Conservation (phyloP, 164 flowering plant genomes). For the Annona squamosa region DNA sequence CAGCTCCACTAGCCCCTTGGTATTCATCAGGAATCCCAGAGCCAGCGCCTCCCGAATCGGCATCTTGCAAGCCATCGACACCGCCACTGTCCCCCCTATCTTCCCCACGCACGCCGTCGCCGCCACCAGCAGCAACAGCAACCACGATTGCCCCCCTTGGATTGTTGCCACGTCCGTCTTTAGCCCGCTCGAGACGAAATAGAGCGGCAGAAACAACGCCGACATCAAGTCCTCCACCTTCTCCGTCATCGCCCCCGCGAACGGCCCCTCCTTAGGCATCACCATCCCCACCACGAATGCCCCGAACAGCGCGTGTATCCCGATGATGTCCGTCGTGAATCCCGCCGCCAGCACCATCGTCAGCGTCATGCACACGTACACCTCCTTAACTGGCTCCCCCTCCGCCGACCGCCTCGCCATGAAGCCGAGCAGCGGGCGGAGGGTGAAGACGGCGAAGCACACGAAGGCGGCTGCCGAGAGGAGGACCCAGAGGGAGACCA, state of each 20-base stretch:
- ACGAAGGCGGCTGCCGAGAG: slow-evolving; percentile 16
- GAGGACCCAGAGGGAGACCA: slow-evolving; percentile 23
- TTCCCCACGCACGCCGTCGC: slow-evolving; percentile 21
- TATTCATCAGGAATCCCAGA: slow-evolving; percentile 30
- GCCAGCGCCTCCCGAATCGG: slow-evolving; percentile 17
- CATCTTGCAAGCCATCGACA: slow-evolving; percentile 12
- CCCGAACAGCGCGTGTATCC: slow-evolving; percentile 25
- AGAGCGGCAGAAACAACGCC: slow-evolving; percentile 21
- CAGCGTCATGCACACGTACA: slow-evolving; percentile 18
- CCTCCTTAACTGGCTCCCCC: slow-evolving; percentile 25
- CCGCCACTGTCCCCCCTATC: slow-evolving; percentile 16
- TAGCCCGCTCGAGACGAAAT: slow-evolving; percentile 27
- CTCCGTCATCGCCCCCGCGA: slow-evolving; percentile 22
- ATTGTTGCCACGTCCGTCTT: slow-evolving; percentile 26
- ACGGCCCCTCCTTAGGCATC: slow-evolving; percentile 24
- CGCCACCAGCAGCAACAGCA: slow-evolving; percentile 18
- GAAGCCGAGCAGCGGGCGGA: slow-evolving; percentile 14
- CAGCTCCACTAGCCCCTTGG: slow-evolving; percentile 31
- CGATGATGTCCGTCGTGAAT: slow-evolving; percentile 21
- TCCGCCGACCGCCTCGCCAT: slow-evolving; percentile 20
- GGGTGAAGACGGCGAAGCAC: slow-evolving; percentile 1
- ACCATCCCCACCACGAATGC: slow-evolving; percentile 22
- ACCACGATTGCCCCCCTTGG: slow-evolving; percentile 23
- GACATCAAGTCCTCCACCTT: slow-evolving; percentile 29
- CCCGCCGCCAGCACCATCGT: slow-evolving; percentile 20